A percentile compares a stretch with the other conserved stretches of the same genome.
phyloP scores from a whole-genome alignment of 2,329 filamentous ascomycete species.

The Septoria linicola region DNA sequence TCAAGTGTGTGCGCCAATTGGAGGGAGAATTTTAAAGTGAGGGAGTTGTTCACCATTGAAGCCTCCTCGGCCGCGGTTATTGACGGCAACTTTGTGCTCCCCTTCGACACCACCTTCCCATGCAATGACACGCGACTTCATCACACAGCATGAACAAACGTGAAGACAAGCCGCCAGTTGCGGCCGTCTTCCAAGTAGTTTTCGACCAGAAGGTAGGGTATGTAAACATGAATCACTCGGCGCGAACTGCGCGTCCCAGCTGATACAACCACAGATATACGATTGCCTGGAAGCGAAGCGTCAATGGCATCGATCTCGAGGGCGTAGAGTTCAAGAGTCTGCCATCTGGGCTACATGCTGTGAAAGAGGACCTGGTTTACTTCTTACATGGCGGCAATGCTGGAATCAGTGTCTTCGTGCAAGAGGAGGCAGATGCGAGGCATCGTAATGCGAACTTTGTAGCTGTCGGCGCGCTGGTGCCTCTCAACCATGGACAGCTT shows the following conservation, averaged over 20 bases:
- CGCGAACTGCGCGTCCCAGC: neutral
- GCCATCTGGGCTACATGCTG: conserved; percentile 87
- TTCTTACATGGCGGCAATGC: conserved; percentile 81
- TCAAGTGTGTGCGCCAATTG: too few relatives aligned
- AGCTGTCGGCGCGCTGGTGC: conserved; percentile 87
- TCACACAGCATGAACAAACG: conserved; percentile 8
- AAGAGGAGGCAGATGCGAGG: conserved; percentile 72
- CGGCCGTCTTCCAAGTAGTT: conserved; percentile 38
- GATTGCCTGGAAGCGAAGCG: conserved; percentile 79
- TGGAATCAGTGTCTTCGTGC: conserved; percentile 88
- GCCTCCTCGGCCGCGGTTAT: too few relatives aligned
- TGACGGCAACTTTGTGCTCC: too few relatives aligned
- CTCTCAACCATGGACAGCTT: conserved; percentile 77
- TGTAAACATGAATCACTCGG: conserved; percentile 16
- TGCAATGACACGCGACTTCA: too few relatives aligned
- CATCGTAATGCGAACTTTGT: conserved; percentile 89
- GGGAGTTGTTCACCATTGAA: too few relatives aligned
- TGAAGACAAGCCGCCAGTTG: conserved; percentile 31
- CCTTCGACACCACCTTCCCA: too few relatives aligned
- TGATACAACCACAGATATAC: conserved; percentile 58
- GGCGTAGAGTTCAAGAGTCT: conserved; percentile 94
- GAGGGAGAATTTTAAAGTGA: too few relatives aligned
- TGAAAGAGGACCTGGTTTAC: conserved; percentile 83
- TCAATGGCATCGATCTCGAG: conserved; percentile 66
- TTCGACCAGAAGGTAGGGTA: conserved; percentile 43